A percentile compares a stretch with the other conserved stretches of the same genome.
Evolutionary conservation across 2,329 filamentous ascomycete genomes (phyloP).

Genomic region (Cladosporium sp.): DNA sequence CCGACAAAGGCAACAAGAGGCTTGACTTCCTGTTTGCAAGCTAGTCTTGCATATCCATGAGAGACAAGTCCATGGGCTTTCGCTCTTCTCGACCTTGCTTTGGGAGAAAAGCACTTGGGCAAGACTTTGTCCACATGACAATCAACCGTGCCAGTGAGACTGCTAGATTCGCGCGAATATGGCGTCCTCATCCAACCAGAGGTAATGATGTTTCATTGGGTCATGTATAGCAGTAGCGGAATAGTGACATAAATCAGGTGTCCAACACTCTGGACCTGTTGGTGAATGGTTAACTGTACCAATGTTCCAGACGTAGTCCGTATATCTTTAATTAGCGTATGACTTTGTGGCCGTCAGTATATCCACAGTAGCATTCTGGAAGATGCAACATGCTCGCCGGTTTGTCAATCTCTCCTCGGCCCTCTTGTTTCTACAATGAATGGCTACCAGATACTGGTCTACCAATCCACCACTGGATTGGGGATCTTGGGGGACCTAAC

Average conservation of each 20-base stretch:
- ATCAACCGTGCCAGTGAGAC: neutral
- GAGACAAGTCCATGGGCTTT: neutral
- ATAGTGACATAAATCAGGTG: neutral
- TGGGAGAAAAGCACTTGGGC: neutral
- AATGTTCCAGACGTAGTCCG: neutral
- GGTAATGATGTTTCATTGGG: neutral
- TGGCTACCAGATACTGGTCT: neutral
- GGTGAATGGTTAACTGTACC: neutral
- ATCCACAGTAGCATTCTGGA: neutral
- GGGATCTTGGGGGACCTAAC: neutral
- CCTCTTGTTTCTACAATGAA: neutral
- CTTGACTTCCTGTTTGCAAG: constrained; percentile 35
- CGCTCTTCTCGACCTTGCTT: neutral
- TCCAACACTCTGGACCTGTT: neutral
- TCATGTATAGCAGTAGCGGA: neutral
- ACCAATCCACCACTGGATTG: neutral
- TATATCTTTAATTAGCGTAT: neutral
- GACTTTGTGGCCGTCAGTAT: neutral
- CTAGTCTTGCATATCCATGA: neutral
- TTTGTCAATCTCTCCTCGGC: neutral
- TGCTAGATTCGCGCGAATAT: neutral
- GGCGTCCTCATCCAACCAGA: neutral
- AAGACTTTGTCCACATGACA: neutral
- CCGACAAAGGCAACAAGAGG: constrained; percentile 41
- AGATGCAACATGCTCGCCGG: neutral